These are phyloP conservation scores for Tricholoma saponaceum DNA, from an alignment of 768 basidiomycete genomes.

Conservation along the genomic window DNA sequence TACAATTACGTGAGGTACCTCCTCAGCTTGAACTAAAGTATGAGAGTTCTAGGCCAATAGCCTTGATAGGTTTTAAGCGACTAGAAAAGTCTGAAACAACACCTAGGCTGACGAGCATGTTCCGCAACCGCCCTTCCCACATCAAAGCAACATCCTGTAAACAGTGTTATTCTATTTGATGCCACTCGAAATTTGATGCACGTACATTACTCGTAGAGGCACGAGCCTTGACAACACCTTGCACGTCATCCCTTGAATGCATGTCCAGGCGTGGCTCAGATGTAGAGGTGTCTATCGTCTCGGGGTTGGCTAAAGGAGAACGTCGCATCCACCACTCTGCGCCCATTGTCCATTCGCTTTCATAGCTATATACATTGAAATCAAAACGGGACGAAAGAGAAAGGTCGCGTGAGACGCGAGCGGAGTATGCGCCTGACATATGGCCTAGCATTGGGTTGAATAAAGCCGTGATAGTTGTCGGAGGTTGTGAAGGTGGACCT, in stretches of 20 bases:
- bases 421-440: constrained; percentile 86
- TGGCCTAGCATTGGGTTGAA: constrained; percentile 98
- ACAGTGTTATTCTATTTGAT: neutral
- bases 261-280: constrained; percentile 9
- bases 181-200: constrained; percentile 4
- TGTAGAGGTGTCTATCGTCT: constrained; percentile 12
- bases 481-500: constrained; percentile 62
- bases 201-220: constrained; percentile 87
- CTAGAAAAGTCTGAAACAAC: constrained; percentile 88
- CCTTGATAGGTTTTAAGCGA: constrained; percentile 81
- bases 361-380: constrained; percentile 95
- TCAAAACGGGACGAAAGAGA: constrained; percentile 88
- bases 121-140: constrained; percentile 91
- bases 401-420: constrained; percentile 81
- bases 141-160: constrained; percentile 80
- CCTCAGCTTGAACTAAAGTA: constrained; percentile 69
- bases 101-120: constrained; percentile 86
- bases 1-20: neutral
- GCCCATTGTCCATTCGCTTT: constrained; percentile 94
- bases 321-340: constrained; percentile 94
- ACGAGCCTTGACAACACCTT: constrained; percentile 85
- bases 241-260: constrained; percentile 37
- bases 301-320: constrained; percentile 29
- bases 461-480: constrained; percentile 90
- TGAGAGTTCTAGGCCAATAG: constrained; percentile 88